phyloP scores from a whole-genome alignment of 179 eudicot species.

The Sideroxylon spinosum region DNA sequence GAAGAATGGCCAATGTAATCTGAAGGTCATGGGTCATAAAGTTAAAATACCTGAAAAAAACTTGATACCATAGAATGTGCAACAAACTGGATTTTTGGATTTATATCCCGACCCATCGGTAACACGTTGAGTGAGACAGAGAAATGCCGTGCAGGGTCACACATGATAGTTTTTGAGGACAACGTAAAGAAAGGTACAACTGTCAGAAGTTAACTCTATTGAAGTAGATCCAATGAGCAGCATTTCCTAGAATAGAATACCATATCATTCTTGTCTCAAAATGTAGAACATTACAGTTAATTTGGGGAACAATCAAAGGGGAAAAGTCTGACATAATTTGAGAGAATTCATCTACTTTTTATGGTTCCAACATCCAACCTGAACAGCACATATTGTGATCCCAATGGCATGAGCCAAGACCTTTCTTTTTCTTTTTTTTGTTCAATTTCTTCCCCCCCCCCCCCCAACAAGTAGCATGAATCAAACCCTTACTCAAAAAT shows the following conservation, averaged over 20 bases:
- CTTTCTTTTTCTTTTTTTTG: neutral
- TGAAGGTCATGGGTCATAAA: slow-evolving; percentile 29
- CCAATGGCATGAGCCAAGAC: neutral
- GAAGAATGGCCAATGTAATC: slow-evolving; percentile 82
- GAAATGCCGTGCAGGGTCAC: neutral
- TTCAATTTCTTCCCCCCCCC: too few relatives aligned
- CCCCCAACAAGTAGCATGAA: neutral
- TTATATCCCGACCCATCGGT: neutral
- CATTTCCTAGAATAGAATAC: neutral
- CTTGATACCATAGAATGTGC: neutral
- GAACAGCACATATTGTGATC: neutral
- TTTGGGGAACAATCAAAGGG: neutral
- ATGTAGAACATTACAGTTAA: neutral
- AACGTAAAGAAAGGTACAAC: neutral
- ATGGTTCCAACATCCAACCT: neutral
- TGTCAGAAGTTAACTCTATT: neutral
- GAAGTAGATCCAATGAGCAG: slow-evolving; percentile 8
- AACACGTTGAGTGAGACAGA: neutral
- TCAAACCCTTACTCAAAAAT: neutral
- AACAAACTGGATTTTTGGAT: neutral
- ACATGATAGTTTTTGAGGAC: neutral
- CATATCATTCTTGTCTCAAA: neutral
- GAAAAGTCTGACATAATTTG: neutral
- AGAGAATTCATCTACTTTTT: neutral
- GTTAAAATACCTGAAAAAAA: neutral